A percentile compares a stretch with the other conserved stretches of the same genome.
Evolutionary conservation across 352 stramenopile genomes (phyloP).

Genomic region (Globisporangium cylindrosporum): DNA sequence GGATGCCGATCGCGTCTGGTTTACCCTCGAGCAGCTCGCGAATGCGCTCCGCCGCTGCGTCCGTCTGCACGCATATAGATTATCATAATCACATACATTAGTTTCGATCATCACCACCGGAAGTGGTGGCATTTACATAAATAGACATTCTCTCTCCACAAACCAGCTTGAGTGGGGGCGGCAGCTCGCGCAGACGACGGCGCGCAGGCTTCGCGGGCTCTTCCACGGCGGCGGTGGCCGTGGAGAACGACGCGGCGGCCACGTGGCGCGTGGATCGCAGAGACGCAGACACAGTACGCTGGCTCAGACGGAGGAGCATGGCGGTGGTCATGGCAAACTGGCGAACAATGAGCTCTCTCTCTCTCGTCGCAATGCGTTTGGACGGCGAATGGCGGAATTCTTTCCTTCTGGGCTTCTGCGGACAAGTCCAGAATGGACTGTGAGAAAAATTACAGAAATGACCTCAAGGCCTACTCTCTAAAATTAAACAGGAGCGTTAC

Average conservation of each 20-base stretch:
- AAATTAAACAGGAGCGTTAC: slow-evolving; percentile 1
- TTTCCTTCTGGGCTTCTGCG: neutral
- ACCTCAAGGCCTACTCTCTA: neutral
- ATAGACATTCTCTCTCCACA: slow-evolving; percentile 9
- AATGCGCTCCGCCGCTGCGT: slow-evolving; percentile 85
- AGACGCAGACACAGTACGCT: slow-evolving; percentile 2
- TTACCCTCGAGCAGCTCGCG: slow-evolving; percentile 83
- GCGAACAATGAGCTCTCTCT: neutral
- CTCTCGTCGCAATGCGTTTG: neutral
- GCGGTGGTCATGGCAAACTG: neutral
- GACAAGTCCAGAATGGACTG: slow-evolving; percentile 1
- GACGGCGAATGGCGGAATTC: slow-evolving; percentile 5
- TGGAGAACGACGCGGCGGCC: slow-evolving; percentile 3
- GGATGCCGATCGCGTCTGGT: slow-evolving; percentile 92
- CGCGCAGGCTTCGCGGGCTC: slow-evolving; percentile 28
- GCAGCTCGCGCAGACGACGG: slow-evolving; percentile 63
- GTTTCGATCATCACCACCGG: neutral
- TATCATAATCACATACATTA: neutral
- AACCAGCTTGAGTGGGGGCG: slow-evolving; percentile 74
- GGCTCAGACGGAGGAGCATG: neutral
- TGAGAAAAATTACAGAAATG: neutral
- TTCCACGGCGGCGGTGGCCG: slow-evolving; percentile 46
- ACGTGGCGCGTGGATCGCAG: slow-evolving; percentile 9
- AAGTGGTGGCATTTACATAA: neutral
- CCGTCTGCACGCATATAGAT: slow-evolving; percentile 48